Conservation (phyloP, 768 basidiomycete genomes). For the Albatrellus ellisii region DNA sequence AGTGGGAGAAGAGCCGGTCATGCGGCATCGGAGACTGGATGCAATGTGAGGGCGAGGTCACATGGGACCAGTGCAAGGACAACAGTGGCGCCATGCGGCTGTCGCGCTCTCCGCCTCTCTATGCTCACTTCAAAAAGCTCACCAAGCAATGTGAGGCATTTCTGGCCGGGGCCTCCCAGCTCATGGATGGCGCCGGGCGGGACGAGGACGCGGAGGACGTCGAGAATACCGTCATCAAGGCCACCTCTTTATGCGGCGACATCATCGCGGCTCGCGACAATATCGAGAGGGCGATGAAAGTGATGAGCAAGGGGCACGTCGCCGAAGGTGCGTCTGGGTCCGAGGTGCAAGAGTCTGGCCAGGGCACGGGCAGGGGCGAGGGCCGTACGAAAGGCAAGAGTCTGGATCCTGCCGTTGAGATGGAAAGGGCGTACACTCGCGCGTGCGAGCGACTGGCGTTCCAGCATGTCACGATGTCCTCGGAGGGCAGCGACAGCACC, state of each 20-base stretch:
- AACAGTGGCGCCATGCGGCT: conserved; percentile 7
- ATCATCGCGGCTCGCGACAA: conserved; percentile 37
- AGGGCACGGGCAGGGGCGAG: conserved; percentile 2
- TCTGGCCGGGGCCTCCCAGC: conserved; percentile 28
- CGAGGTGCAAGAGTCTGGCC: background rate
- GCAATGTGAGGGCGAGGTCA: conserved; percentile 19
- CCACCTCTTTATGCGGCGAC: conserved; percentile 35
- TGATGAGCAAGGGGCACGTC: conserved; percentile 20
- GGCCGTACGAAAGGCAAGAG: conserved; percentile 20
- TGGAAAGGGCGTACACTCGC: conserved; percentile 28
- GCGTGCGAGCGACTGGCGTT: conserved; percentile 38
- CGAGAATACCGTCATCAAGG: conserved; percentile 27
- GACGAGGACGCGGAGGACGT: conserved; percentile 16
- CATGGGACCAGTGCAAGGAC: background rate
- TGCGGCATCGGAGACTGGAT: conserved; percentile 36
- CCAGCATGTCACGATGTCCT: conserved; percentile 25
- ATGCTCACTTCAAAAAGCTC: conserved; percentile 40
- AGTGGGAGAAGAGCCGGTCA: conserved; percentile 23
- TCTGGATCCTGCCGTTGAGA: conserved; percentile 20
- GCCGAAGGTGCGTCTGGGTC: background rate
- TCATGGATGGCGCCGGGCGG: conserved; percentile 22
- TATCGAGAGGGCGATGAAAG: conserved; percentile 32
- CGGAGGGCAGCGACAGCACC: conserved; percentile 11
- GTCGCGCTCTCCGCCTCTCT: conserved; percentile 28
- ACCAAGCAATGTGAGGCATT: conserved; percentile 39